Evolutionary conservation across 805 yeast species (phyloP).

Genomic region (Torulaspora delbrueckii): DNA sequence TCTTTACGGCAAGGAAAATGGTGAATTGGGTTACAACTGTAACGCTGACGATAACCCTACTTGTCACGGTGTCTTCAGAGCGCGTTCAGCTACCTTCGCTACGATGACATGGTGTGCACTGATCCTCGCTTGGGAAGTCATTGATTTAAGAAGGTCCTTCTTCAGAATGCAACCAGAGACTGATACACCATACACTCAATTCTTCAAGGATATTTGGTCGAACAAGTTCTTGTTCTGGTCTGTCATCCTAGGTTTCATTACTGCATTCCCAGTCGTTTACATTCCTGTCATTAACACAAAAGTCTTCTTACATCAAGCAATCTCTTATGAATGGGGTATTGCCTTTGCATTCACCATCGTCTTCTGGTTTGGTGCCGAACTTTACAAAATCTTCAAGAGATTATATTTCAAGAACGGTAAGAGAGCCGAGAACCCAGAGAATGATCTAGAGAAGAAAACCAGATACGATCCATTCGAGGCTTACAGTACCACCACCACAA

Average conservation of each 20-base stretch:
- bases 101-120: conserved; percentile 85
- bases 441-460: conserved; percentile 50
- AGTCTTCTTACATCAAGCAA: conserved; percentile 69
- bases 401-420: conserved; percentile 41
- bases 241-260: conserved; percentile 58
- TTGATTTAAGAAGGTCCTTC: conserved; percentile 64
- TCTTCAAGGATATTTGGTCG: conserved; percentile 60
- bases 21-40: conserved; percentile 61
- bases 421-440: conserved; percentile 53
- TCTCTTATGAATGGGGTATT: conserved; percentile 78
- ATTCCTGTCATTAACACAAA: conserved; percentile 80
- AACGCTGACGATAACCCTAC: conserved; percentile 44
- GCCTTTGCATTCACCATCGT: conserved; percentile 54
- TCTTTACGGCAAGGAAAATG: conserved; percentile 62
- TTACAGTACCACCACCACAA: conserved; percentile 50
- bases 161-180: conserved; percentile 66
- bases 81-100: conserved; percentile 73
- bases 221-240: conserved; percentile 83
- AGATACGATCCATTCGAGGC: conserved; percentile 53
- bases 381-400: conserved; percentile 65
- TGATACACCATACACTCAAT: conserved; percentile 54
- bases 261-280: conserved; percentile 77
- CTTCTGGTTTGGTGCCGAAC: conserved; percentile 58
- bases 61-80: conserved; percentile 64
- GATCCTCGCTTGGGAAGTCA: conserved; percentile 78